Percentiles rank a stretch among this genome's conserved stretches.
phyloP scores from a whole-genome alignment of 768 basidiomycete species.

The Mycena polygramma region DNA sequence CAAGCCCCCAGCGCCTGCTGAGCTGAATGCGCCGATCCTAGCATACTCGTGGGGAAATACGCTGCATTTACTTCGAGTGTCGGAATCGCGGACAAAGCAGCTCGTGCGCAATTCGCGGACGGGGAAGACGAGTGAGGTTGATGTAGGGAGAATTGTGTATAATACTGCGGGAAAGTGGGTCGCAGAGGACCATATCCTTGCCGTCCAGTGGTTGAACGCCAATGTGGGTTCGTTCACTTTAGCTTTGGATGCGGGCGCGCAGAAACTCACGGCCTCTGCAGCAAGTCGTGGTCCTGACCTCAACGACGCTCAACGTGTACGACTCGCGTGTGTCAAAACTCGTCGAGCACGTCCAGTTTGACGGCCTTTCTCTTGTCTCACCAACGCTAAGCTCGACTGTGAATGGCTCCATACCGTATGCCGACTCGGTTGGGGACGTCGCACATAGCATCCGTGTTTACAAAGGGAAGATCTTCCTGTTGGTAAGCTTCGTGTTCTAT shows the following conservation, averaged over 20 bases:
- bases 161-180: constrained; percentile 72
- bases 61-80: constrained; percentile 75
- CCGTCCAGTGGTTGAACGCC: constrained; percentile 89
- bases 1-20: constrained; percentile 11
- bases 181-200: constrained; percentile 72
- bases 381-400: constrained; percentile 63
- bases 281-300: constrained; percentile 80
- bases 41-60: constrained; percentile 88
- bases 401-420: constrained; percentile 61
- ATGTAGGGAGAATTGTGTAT: constrained; percentile 75
- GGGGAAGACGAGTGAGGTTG: constrained; percentile 70
- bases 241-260: constrained; percentile 16
- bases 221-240: constrained; percentile 74
- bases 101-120: constrained; percentile 64
- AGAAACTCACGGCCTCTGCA: constrained; percentile 44
- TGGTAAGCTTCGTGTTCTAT: constrained; percentile 67
- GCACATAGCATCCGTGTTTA: constrained; percentile 83
- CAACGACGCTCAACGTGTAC: constrained; percentile 72
- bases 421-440: constrained; percentile 65
- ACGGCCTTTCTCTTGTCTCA: constrained; percentile 68
- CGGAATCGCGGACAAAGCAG: constrained; percentile 69
- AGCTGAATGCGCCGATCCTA: constrained; percentile 69
- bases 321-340: constrained; percentile 69
- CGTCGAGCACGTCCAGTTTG: constrained; percentile 74
- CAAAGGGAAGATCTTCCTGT: constrained; percentile 91